These are phyloP conservation scores for Dicorynia guianensis DNA, from an alignment of 306 rosid species.

Conservation along the genomic window DNA sequence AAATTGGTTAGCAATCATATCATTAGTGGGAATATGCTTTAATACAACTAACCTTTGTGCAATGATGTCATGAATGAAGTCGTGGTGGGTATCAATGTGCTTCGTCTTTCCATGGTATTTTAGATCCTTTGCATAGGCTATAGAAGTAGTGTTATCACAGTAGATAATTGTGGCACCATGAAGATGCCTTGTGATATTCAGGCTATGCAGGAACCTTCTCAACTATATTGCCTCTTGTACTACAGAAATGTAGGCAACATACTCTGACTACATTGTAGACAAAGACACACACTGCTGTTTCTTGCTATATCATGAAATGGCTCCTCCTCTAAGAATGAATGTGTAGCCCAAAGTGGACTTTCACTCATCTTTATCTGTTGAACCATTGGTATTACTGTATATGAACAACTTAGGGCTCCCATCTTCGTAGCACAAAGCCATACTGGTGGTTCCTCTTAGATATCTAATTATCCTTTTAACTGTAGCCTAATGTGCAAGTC, in stretches of 20 bases:
- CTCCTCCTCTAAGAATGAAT: background rate
- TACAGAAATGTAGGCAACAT: background rate
- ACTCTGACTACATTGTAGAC: background rate
- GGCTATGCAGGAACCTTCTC: background rate
- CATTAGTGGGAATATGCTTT: background rate
- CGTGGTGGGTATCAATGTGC: background rate
- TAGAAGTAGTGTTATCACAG: background rate
- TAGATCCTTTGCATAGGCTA: background rate
- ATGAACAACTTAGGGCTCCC: background rate
- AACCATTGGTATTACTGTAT: background rate
- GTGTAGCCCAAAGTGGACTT: background rate
- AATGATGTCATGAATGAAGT: background rate
- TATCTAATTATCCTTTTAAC: background rate
- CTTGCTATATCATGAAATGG: background rate
- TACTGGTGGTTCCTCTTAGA: background rate
- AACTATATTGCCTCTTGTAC: background rate
- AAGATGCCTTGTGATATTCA: background rate
- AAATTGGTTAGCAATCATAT: background rate
- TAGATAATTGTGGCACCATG: background rate
- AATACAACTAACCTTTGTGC: background rate
- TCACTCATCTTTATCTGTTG: background rate
- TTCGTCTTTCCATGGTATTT: conserved; percentile 16
- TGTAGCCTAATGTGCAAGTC: background rate
- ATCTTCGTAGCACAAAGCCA: background rate
- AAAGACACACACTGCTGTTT: background rate